Percentiles rank a stretch among this genome's conserved stretches.
These are phyloP conservation scores for Plasmodium blacklocki DNA, from an alignment of 169 alveolate genomes.

Conservation along the genomic window DNA sequence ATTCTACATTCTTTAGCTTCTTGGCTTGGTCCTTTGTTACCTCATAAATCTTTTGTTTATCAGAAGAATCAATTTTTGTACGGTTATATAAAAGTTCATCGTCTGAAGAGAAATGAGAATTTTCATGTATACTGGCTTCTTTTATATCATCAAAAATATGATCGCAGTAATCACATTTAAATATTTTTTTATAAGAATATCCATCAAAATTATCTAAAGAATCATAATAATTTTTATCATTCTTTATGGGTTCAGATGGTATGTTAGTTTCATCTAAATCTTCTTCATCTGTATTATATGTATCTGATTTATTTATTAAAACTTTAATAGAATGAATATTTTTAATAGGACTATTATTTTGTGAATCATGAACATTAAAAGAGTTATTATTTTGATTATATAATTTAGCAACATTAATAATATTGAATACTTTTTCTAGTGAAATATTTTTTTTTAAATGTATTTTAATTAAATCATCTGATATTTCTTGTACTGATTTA, in stretches of 20 bases:
- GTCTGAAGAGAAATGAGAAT: conserved; percentile 49
- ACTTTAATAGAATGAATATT: conserved; percentile 9
- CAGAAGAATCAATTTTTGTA: neutral
- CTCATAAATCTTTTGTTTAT: conserved; percentile 20
- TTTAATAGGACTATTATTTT: neutral
- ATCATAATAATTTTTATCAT: conserved; percentile 46
- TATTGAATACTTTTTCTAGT: conserved; percentile 30
- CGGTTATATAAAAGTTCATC: conserved; percentile 39
- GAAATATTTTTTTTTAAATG: conserved; percentile 41
- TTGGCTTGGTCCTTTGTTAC: conserved; percentile 4
- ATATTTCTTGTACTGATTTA: conserved; percentile 34
- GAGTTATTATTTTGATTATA: neutral
- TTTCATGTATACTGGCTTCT: conserved; percentile 71
- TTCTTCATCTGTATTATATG: conserved; percentile 19
- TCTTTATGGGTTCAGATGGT: conserved; percentile 5
- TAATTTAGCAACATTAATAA: conserved; percentile 22
- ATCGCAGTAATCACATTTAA: conserved; percentile 73
- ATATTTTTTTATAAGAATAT: conserved; percentile 63
- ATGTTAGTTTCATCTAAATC: neutral
- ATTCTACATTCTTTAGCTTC: conserved; percentile 13
- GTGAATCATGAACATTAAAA: neutral
- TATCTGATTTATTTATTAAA: conserved; percentile 27
- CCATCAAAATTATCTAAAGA: conserved; percentile 68
- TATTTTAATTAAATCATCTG: conserved; percentile 74
- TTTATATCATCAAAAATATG: conserved; percentile 32